These are phyloP conservation scores for Oryza meyeriana DNA, from an alignment of 176 grass and related monocot genomes.

Conservation along the genomic window DNA sequence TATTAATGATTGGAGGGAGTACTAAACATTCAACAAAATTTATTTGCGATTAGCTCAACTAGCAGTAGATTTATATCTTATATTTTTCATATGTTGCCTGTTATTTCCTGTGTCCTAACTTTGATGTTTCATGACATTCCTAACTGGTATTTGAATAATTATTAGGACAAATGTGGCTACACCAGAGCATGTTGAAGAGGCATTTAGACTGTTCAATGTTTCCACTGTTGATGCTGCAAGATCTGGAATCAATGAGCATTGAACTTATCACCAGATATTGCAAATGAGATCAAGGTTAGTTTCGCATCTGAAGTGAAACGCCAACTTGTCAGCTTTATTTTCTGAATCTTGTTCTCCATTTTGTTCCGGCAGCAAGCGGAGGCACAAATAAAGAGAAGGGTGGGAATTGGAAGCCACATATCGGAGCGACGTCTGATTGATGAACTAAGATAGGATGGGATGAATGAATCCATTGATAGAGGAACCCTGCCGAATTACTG, in stretches of 20 bases:
- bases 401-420: slow-evolving; percentile 94
- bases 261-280: slow-evolving; percentile 85
- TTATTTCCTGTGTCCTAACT: not conserved
- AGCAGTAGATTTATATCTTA: not conserved
- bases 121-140: not conserved
- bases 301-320: not conserved
- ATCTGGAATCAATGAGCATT: not conserved
- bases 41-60: not conserved
- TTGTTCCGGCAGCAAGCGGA: slow-evolving; percentile 77
- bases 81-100: not conserved
- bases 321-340: not conserved
- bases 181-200: slow-evolving; percentile 92
- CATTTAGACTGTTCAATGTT: slow-evolving; percentile 89
- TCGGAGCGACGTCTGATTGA: slow-evolving; percentile 78
- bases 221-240: slow-evolving; percentile 53
- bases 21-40: not conserved
- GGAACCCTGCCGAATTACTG: not conserved
- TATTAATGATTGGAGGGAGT: no score
- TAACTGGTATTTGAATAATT: slow-evolving; percentile 14
- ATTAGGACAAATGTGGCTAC: slow-evolving; percentile 80
- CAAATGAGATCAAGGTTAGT: slow-evolving; percentile 88
- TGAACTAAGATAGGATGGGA: slow-evolving; percentile 80
- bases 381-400: slow-evolving; percentile 88
- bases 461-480: slow-evolving; percentile 96
- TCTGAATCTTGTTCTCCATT: not conserved